Evolutionary conservation across 768 basidiomycete species (phyloP).

Genomic region (Leucosporidium yakuticum): DNA sequence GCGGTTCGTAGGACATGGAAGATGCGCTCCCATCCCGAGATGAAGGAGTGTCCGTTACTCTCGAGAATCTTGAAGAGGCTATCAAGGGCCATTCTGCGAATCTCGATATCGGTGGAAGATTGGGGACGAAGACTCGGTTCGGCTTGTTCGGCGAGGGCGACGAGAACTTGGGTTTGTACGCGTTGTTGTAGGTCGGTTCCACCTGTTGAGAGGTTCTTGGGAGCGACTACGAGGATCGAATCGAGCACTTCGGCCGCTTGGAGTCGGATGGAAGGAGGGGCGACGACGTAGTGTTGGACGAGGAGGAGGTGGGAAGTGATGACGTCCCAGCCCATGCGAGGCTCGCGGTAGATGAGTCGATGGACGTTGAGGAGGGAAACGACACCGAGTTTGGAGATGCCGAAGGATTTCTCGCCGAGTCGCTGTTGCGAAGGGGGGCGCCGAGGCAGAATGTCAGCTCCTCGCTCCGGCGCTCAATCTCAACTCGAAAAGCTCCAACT

Average conservation of each 20-base stretch:
- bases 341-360: conserved; percentile 72
- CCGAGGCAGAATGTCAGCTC: background rate
- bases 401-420: conserved; percentile 73
- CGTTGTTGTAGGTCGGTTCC: conserved; percentile 57
- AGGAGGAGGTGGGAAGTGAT: conserved; percentile 73
- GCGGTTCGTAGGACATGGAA: conserved; percentile 88
- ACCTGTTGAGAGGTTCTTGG: conserved; percentile 52
- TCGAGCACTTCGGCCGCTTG: conserved; percentile 85
- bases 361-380: conserved; percentile 77
- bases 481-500: background rate
- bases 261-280: conserved; percentile 67
- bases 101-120: conserved; percentile 57
- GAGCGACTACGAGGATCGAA: conserved; percentile 71
- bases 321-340: conserved; percentile 67
- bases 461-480: too few species aligned
- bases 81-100: conserved; percentile 81
- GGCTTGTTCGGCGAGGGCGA: conserved; percentile 75
- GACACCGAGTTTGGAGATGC: conserved; percentile 75
- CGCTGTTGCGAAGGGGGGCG: conserved; percentile 51
- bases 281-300: conserved; percentile 62
- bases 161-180: conserved; percentile 76
- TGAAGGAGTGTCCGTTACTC: conserved; percentile 80
- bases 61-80: conserved; percentile 85
- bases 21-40: conserved; percentile 87
- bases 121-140: conserved; percentile 47